Evolutionary conservation across 305 asterid species (phyloP), one percentile per base, ranked within the genome.

Genomic region (Plantago coronopus): DNA sequence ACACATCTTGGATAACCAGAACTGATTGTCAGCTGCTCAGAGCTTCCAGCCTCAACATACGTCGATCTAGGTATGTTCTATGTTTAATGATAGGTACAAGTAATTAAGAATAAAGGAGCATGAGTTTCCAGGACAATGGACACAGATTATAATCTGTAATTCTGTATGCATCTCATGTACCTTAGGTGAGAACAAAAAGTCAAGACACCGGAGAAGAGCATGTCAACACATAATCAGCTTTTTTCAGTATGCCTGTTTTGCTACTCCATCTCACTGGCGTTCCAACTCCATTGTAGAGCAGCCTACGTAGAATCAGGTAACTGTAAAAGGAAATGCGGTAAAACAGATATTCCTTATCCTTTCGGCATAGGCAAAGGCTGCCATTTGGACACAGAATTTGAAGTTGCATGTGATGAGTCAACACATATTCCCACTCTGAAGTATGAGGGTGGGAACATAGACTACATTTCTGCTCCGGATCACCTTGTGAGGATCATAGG

Each of bases 271-370:
- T 48, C 29, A 10, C 1, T 50, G 16, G 23, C 17, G 0, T 20
- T 23, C 34, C 31, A 21, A 21, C 56, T 50, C 17, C 34, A 48
- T 7, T 21, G 9, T 20, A 21, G 9, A 50, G 17, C 56, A 50
- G 17, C 34, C 14, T 3, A 50, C 34, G 16, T 20, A 23, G 49
- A 10, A 21, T 47, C 21, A 6, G 23, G 23, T 10, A 15, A 6
- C 27, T 48, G 54, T 29, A 4, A 11, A 14, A 9, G 27, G 18
- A 48, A 20, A 19, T 48, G 54, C 7, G 54, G 54, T 10, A 2
- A 48, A 14, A 48, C 20, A n/a, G 54, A 48, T 9, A 20, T 48
- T 19, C 54, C 54, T 8, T 48, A 48, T 50, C 34, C 56, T 50
- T 50, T 50, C 13, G 34, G 54, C 54, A 50, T 12, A 0, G 7